These are phyloP conservation scores for Camellia granthamiana DNA, from an alignment of 148 eudicot species.

Conservation along the genomic window DNA sequence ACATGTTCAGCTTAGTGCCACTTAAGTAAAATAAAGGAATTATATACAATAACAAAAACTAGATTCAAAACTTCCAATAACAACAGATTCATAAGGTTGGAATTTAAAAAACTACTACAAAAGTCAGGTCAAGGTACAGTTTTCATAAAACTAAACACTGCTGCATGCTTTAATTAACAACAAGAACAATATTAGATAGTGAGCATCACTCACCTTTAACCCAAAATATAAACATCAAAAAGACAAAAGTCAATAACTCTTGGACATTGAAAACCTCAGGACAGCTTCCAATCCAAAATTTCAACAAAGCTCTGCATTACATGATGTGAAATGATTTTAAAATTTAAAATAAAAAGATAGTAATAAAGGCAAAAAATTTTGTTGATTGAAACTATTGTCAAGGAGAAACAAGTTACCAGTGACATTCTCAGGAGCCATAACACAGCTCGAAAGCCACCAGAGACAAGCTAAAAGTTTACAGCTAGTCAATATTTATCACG, in stretches of 20 bases:
- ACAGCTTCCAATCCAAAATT: background rate
- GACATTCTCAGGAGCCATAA: background rate
- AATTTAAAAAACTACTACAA: background rate
- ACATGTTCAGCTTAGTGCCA: too few species aligned
- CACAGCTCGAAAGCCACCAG: background rate
- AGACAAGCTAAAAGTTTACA: background rate
- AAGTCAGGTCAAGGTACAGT: too few species aligned
- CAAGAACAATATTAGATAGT: background rate
- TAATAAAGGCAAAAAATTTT: background rate
- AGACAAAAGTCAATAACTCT: background rate
- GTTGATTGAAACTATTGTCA: background rate
- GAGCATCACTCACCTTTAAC: background rate
- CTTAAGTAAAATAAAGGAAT: too few species aligned
- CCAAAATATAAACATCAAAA: background rate
- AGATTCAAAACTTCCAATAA: too few species aligned
- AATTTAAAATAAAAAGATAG: background rate
- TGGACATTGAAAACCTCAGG: background rate
- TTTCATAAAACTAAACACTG: too few species aligned
- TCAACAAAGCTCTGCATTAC: background rate
- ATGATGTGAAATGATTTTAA: background rate
- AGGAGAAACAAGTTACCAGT: background rate
- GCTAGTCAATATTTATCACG: background rate
- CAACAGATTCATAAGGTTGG: background rate
- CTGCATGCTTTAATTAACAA: too few species aligned
- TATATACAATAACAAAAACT: too few species aligned